Conservation (phyloP, 305 asterid genomes). For the Solanum hybrid region DNA sequence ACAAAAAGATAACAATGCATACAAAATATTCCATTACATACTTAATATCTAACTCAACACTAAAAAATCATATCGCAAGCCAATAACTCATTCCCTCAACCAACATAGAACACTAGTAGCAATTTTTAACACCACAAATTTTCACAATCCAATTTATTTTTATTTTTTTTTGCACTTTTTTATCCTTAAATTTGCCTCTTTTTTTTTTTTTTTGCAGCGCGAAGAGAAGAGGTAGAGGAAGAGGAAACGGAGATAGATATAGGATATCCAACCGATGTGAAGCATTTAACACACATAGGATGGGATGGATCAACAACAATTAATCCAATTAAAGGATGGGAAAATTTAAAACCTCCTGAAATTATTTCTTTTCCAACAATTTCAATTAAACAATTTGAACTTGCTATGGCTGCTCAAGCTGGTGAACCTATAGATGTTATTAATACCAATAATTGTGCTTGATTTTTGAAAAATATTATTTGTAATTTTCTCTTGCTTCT, state of each 20-base stretch:
- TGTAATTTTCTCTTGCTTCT: neutral
- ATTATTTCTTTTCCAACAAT: slow-evolving; percentile 35
- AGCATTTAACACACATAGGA: slow-evolving; percentile 69
- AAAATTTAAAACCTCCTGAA: slow-evolving; percentile 29
- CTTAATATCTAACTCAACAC: no score
- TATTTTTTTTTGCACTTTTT: neutral
- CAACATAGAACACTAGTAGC: neutral
- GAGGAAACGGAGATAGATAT: slow-evolving; percentile 48
- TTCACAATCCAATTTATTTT: neutral
- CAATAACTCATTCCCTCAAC: neutral
- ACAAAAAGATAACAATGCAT: neutral
- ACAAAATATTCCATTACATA: no score
- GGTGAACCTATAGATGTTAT: neutral
- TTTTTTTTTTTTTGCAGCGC: slow-evolving; percentile 5
- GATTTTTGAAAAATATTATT: neutral
- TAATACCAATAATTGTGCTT: neutral
- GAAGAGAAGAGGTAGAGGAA: slow-evolving; percentile 26
- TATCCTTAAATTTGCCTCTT: neutral
- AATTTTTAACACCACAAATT: neutral
- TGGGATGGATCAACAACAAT: slow-evolving; percentile 53
- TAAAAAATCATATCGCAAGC: neutral
- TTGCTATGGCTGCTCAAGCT: slow-evolving; percentile 54
- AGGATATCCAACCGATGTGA: slow-evolving; percentile 70
- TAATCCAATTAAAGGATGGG: slow-evolving; percentile 40
- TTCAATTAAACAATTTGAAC: slow-evolving; percentile 43